Base-by-base conservation (phyloP, 179 eudicot species). In the Silene vulgaris region DNA sequence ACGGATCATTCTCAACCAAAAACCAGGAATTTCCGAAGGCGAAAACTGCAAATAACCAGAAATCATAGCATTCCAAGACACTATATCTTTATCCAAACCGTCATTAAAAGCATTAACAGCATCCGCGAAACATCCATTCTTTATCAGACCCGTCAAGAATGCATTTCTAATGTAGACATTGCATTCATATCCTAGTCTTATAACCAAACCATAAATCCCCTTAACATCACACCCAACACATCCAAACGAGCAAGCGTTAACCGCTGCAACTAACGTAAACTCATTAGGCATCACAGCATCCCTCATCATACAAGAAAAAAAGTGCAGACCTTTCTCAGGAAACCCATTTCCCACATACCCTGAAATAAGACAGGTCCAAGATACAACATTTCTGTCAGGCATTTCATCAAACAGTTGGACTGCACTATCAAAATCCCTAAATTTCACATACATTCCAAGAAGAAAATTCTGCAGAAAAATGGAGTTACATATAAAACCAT, bases 1-100 rank as follows among this genome's bases (percentile, higher is more conserved):
- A 30, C 63, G 65, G 23, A 74, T 79, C 90, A 90, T 87, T 79
- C 82, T 80, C 30, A 40, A 74, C 90, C 84, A 87, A 69, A 88
- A 82, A 6, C 74, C 20, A 0, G 92, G 87, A 1, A 88, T 48
- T 30, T 82, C 72, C 0, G 62, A 69, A 37, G 80, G 81, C 1
- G 67, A 79, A 72, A 77, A 70, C 71, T 83, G 82, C 82, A 82
- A 48, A 69, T 82, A 87, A 28, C 95, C 91, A 13, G 81, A 75
- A 54, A 88, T 64, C 82, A 90, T 82, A 23, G 87, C 82, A 73
- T 90, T 90, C 93, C 93, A 90, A 69, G 91, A 80, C 69, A 89
- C 88, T 13, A 74, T 76, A 81, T 90, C 96, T 74, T 78, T 88
- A 67, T 54, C 37, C 1, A 19, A 23, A 61, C 76, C 76, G 63